A percentile compares a stretch with the other conserved stretches of the same genome.
phyloP scores from a whole-genome alignment of 2,329 filamentous ascomycete species.

The Xylaria sp. region DNA sequence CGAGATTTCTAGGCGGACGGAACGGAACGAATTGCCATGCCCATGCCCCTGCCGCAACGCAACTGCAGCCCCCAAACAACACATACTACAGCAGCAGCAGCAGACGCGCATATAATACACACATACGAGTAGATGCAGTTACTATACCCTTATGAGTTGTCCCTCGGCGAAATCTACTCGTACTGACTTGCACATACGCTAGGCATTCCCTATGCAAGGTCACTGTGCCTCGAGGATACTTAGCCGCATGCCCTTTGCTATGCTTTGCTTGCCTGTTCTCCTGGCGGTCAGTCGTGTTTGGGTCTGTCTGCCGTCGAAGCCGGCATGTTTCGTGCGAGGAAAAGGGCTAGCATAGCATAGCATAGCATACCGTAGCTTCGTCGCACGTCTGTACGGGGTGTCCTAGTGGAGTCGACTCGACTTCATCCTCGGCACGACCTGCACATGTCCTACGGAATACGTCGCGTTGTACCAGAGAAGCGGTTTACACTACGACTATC shows the following conservation, averaged over 20 bases:
- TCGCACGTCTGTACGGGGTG: background rate
- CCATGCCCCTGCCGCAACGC: slow-evolving; percentile 7
- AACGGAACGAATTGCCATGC: slow-evolving; percentile 14
- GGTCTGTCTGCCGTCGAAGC: background rate
- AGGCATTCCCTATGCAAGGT: background rate
- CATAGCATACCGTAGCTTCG: background rate
- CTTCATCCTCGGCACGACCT: slow-evolving; percentile 3
- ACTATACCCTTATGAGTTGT: too few species aligned
- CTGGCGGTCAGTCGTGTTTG: background rate
- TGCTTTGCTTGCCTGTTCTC: background rate
- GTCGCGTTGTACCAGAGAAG: background rate
- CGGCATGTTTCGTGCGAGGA: background rate
- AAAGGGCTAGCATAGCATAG: background rate
- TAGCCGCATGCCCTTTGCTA: background rate
- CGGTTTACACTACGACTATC: background rate
- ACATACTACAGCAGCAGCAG: too few species aligned
- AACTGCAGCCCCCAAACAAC: slow-evolving; percentile 16
- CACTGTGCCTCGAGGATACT: slow-evolving; percentile 4
- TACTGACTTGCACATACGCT: background rate
- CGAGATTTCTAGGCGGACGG: slow-evolving; percentile 1
- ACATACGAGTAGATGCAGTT: background rate
- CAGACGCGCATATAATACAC: background rate
- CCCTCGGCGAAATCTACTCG: background rate
- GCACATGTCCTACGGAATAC: slow-evolving; percentile 5
- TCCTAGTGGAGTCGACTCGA: too few species aligned